A percentile compares a stretch with the other conserved stretches of the same genome.
phyloP scores from a whole-genome alignment of 306 rosid species.

The Malus asiatica region DNA sequence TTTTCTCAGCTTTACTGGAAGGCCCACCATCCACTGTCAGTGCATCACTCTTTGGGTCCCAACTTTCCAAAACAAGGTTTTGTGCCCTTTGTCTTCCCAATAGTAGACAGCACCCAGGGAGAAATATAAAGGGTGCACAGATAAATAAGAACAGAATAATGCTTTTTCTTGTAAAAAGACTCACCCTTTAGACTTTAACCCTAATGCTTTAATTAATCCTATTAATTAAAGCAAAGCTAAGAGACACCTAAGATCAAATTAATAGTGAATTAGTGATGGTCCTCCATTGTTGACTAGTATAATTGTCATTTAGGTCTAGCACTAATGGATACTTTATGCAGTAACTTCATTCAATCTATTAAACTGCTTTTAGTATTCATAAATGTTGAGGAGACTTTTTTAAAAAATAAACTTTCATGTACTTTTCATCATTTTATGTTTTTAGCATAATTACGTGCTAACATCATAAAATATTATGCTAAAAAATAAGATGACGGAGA shows the following conservation, averaged over 20 bases:
- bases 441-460: accelerated
- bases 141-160: slow-evolving; percentile 16
- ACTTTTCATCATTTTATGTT: no score
- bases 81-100: slow-evolving; percentile 45
- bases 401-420: no score
- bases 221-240: slow-evolving; percentile 16
- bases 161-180: slow-evolving; percentile 21
- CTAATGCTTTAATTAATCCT: neutral
- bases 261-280: neutral
- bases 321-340: neutral
- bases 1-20: neutral
- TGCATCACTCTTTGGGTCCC: slow-evolving; percentile 36
- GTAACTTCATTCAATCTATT: neutral
- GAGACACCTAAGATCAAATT: slow-evolving; percentile 11
- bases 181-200: slow-evolving; percentile 20
- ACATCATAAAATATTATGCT: no score
- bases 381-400: accelerated
- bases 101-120: slow-evolving; percentile 36
- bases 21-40: slow-evolving; percentile 31
- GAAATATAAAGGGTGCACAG: slow-evolving; percentile 4
- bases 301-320: neutral
- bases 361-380: neutral
- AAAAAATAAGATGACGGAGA: no score
- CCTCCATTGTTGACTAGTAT: neutral
- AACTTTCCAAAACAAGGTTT: slow-evolving; percentile 48